Evolutionary conservation across 768 basidiomycete species (phyloP).

Genomic region (Tephrocybe sp.): DNA sequence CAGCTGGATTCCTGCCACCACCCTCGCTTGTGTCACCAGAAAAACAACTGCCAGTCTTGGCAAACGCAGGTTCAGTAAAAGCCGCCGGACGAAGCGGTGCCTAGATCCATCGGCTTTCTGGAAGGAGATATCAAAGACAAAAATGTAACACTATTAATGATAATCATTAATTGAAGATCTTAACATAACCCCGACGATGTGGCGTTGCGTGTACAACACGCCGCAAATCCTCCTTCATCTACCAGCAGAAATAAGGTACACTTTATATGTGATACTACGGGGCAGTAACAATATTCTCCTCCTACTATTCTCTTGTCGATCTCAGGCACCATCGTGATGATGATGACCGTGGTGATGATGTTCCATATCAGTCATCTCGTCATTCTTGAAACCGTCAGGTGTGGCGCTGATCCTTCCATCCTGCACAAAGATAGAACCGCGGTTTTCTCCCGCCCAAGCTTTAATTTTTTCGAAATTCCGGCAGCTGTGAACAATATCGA

Average conservation of each 20-base stretch:
- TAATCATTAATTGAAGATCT: background rate
- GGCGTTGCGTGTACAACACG: background rate
- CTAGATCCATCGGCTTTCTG: slow-evolving; percentile 20
- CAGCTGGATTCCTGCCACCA: slow-evolving; percentile 74
- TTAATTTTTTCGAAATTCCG: slow-evolving; percentile 11
- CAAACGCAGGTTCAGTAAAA: slow-evolving; percentile 40
- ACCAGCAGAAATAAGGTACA: background rate
- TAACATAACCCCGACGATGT: too few species aligned
- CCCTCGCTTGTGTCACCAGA: slow-evolving; percentile 40
- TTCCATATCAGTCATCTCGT: background rate
- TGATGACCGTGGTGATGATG: slow-evolving; percentile 7
- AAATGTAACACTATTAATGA: slow-evolving; percentile 11
- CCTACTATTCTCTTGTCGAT: background rate
- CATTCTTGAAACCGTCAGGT: slow-evolving; percentile 2
- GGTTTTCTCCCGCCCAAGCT: slow-evolving; percentile 4
- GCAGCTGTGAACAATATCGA: slow-evolving; percentile 11
- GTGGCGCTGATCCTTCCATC: slow-evolving; percentile 10
- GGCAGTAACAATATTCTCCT: background rate
- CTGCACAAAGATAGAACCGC: slow-evolving; percentile 9
- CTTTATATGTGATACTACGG: background rate
- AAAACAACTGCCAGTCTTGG: slow-evolving; percentile 52
- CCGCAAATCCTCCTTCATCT: background rate
- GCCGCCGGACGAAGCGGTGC: slow-evolving; percentile 72
- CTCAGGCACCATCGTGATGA: slow-evolving; percentile 2
- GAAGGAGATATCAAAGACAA: background rate